Conservation (phyloP, 345 rosid species). For the Rhodomyrtus tomentosa region DNA sequence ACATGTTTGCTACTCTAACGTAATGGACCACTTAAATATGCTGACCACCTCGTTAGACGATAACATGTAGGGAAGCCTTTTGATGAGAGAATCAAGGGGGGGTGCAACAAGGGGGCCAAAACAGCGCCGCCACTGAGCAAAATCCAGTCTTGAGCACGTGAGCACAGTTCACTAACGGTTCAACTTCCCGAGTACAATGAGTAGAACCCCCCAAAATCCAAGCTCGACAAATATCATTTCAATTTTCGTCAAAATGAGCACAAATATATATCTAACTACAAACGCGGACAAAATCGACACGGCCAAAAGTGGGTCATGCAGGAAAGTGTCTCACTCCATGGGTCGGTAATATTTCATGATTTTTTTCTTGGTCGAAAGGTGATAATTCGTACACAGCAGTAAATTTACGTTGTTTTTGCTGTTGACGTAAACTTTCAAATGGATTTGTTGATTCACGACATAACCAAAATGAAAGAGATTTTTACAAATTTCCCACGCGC, state of each 20-base stretch:
- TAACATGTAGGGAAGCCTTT: neutral
- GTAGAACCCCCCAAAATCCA: too few species aligned
- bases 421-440: neutral
- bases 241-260: neutral
- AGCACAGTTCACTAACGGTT: neutral
- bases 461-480: neutral
- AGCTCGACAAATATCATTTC: too few species aligned
- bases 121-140: neutral
- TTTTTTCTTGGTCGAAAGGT: neutral
- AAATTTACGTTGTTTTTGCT: neutral
- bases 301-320: neutral
- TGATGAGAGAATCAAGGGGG: neutral
- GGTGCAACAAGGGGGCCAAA: neutral
- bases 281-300: neutral
- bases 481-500: neutral
- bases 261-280: neutral
- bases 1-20: neutral
- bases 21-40: neutral
- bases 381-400: neutral
- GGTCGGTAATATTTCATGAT: neutral
- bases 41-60: neutral
- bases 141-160: neutral
- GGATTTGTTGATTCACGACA: neutral
- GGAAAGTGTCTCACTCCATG: neutral
- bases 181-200: neutral